phyloP scores from a whole-genome alignment of 2,329 filamentous ascomycete species.

The Rhinocladiella mackenziei region DNA sequence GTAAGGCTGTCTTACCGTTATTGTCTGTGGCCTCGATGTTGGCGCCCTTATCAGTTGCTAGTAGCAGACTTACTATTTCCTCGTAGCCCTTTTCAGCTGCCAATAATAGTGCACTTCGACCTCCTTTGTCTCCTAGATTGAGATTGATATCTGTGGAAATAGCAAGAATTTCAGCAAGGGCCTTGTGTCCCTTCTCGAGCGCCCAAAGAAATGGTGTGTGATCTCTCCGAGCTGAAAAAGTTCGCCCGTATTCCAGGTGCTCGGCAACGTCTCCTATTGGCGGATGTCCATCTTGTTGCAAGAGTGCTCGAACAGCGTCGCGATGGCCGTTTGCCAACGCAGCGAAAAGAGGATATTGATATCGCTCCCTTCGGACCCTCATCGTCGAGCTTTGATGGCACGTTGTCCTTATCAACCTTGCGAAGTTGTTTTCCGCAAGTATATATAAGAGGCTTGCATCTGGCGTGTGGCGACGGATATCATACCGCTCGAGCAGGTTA shows the following conservation, averaged over 20 bases:
- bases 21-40: neutral
- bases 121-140: constrained; percentile 24
- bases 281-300: neutral
- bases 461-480: constrained; percentile 32
- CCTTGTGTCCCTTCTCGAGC: constrained; percentile 27
- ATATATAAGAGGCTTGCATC: constrained; percentile 26
- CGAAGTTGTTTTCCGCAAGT: constrained; percentile 13
- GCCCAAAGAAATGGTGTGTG: constrained; percentile 3
- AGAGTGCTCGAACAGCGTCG: constrained; percentile 3
- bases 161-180: constrained; percentile 4
- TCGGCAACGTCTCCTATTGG: neutral
- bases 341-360: constrained; percentile 27
- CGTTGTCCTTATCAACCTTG: constrained; percentile 33
- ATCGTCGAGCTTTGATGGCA: constrained; percentile 36
- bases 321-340: constrained; percentile 14
- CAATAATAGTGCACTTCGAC: constrained; percentile 28
- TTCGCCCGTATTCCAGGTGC: neutral
- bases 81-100: constrained; percentile 29
- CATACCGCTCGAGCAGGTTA: constrained; percentile 36
- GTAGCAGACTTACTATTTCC: constrained; percentile 23
- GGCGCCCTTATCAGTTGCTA: constrained; percentile 17
- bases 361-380: constrained; percentile 19
- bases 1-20: constrained; percentile 8
- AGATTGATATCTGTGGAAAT: constrained; percentile 2
- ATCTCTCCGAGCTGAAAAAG: constrained; percentile 3